Evolutionary conservation across 225 moss, liverwort and hornwort species (phyloP), one percentile per base, ranked within the genome.

Genomic region (Polytrichum commune): DNA sequence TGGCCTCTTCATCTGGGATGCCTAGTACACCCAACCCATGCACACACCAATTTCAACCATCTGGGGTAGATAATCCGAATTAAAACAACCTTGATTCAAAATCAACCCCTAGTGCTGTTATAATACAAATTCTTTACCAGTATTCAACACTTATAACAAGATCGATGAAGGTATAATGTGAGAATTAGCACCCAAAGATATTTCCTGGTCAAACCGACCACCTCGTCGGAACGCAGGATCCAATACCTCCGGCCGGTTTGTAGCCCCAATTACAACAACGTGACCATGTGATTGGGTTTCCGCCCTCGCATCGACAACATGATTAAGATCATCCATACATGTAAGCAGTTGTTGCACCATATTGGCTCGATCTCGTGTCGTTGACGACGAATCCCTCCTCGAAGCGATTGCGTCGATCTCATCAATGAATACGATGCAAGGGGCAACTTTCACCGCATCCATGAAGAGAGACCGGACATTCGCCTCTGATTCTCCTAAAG

Each of bases 191-290:
- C 89, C 89, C 68, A 89, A 35, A 5, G 83, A 78, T 68, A 89
- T 85, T 65, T 89, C 89, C 7, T 85, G 75, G 73, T 89, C 89
- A 75, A 89, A 89, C 3, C 89, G 85, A 68, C 89, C 85, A 5
- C 85, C 85, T 69, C 89, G 67, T 53, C 89, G 83, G 72, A 89
- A 58, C 4, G 89, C 89, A 13, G 89, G 89, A 74, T 89, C 89
- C 69, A 89, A 78, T n/a, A 83, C 80, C 65, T 89, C 89, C 8
- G 89, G 89, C 61, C 85, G 85, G 76, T 89, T 89, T 32, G 89
- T 89, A 60, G 85, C 89, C 72, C 89, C 89, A 73, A 85, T 89
- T 6, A 89, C 89, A 66, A 89, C 83, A n/a, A 89, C 89, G 75
- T 89, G 85, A 35, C 79, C 83, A 29, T 73, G 74, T 27, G 13